Evolutionary conservation across 371 early-diverging fungal genomes (phyloP).

Genomic region (Parasitella parasitica): DNA sequence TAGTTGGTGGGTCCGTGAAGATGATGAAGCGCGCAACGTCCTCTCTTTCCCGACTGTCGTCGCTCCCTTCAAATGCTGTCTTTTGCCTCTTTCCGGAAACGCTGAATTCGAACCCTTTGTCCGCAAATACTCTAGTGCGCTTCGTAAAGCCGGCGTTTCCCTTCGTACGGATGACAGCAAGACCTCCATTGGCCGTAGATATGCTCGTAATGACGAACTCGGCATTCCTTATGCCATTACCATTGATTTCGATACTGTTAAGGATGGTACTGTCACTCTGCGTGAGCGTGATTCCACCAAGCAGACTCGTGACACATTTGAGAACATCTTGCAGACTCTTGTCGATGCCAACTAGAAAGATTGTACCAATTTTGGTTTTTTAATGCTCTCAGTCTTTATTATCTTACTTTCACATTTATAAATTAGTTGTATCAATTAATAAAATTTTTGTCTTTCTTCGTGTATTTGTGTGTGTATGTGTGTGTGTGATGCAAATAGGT

Average conservation of each 20-base stretch:
- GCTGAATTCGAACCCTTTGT: conserved; percentile 76
- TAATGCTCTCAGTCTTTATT: background rate
- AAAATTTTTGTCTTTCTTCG: background rate
- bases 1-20: conserved; percentile 90
- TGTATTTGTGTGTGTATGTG: too few species aligned
- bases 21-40: conserved; percentile 87
- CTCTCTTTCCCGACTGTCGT: conserved; percentile 90
- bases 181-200: conserved; percentile 96
- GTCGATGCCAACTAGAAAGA: conserved; percentile 23
- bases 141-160: conserved; percentile 53
- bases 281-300: conserved; percentile 97
- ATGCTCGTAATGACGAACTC: conserved; percentile 98
- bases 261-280: conserved; percentile 94
- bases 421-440: background rate
- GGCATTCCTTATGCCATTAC: conserved; percentile 99
- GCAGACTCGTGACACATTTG: conserved; percentile 89
- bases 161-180: conserved; percentile 89
- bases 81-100: conserved; percentile 87
- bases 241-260: conserved; percentile 96
- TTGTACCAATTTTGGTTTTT: background rate
- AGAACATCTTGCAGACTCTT: conserved; percentile 72
- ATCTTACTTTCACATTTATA: background rate
- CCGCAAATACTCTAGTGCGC: conserved; percentile 51
- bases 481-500: background rate
- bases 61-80: conserved; percentile 94